These are phyloP conservation scores for Bipolaris cookei DNA, from an alignment of 2,329 filamentous ascomycete genomes.

Conservation along the genomic window DNA sequence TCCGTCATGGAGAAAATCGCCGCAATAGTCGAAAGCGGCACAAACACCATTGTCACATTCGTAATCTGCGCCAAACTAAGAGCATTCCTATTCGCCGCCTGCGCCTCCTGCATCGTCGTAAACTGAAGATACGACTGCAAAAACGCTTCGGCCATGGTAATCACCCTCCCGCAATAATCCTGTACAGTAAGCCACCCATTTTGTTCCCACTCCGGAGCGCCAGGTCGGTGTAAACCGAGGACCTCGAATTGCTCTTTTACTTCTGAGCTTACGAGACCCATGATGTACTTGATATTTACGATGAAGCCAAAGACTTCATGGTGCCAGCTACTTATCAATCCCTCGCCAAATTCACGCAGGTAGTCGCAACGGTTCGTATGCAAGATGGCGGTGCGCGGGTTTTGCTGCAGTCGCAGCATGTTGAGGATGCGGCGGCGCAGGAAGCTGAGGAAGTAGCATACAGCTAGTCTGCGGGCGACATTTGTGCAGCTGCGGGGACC, in stretches of 20 bases:
- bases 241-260: constrained; percentile 4
- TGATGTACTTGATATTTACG: constrained; percentile 6
- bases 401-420: constrained; percentile 1
- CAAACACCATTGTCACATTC: constrained; percentile 16
- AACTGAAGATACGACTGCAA: constrained; percentile 1
- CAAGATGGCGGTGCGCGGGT: background rate
- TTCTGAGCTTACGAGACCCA: constrained; percentile 1
- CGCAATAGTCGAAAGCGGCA: constrained; percentile 13
- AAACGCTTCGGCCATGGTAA: background rate
- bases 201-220: background rate
- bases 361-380: constrained; percentile 6
- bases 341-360: background rate
- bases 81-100: constrained; percentile 12
- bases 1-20: constrained; percentile 16
- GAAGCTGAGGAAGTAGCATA: constrained; percentile 3
- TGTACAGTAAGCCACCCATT: constrained; percentile 2
- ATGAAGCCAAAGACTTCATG: constrained; percentile 1
- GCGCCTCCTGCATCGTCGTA: constrained; percentile 16
- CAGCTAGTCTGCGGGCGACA: constrained; percentile 2
- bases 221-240: background rate
- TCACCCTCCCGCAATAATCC: background rate
- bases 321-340: constrained; percentile 1
- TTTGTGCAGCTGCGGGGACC: constrained; percentile 2
- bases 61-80: constrained; percentile 11
- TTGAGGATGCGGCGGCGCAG: constrained; percentile 4